Conservation (phyloP, 176 grass and related monocot species). For the Aegilops bicornis region DNA sequence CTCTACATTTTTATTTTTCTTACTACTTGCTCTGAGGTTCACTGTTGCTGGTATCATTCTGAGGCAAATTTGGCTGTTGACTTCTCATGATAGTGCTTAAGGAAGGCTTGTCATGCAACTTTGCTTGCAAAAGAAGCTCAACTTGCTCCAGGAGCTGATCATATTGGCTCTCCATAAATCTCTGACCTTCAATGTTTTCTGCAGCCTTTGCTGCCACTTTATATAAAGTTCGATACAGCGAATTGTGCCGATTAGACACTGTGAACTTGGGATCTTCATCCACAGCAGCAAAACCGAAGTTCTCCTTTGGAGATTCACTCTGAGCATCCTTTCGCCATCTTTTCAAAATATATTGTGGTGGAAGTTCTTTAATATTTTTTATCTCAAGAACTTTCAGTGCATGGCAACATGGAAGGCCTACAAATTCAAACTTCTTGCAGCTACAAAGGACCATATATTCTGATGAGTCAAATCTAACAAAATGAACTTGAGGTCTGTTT, state of each 20-base stretch:
- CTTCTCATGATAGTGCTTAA: constrained; percentile 50
- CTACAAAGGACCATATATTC: constrained; percentile 64
- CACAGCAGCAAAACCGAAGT: constrained; percentile 36
- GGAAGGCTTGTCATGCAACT: constrained; percentile 67
- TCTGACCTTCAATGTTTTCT: constrained; percentile 62
- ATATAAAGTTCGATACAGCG: constrained; percentile 55
- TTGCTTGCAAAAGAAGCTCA: constrained; percentile 74
- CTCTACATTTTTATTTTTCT: constrained; percentile 64
- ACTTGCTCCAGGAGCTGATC: constrained; percentile 81
- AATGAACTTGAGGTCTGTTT: constrained; percentile 50
- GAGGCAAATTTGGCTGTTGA: constrained; percentile 56
- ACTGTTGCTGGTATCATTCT: constrained; percentile 42
- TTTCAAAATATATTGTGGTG: constrained; percentile 71
- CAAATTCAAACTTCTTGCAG: constrained; percentile 79
- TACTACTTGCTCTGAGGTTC: constrained; percentile 53
- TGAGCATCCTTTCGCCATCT: constrained; percentile 91
- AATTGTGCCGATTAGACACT: constrained; percentile 51
- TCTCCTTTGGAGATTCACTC: constrained; percentile 51
- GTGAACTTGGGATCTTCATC: constrained; percentile 66
- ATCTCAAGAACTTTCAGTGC: constrained; percentile 71
- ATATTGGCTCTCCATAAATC: constrained; percentile 71
- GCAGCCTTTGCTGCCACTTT: constrained; percentile 68
- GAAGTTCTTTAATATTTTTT: constrained; percentile 92
- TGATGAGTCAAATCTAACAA: constrained; percentile 78
- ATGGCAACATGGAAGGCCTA: constrained; percentile 78